Evolutionary conservation across 2,329 filamentous ascomycete genomes (phyloP).

Genomic region (Fusarium nurragi): DNA sequence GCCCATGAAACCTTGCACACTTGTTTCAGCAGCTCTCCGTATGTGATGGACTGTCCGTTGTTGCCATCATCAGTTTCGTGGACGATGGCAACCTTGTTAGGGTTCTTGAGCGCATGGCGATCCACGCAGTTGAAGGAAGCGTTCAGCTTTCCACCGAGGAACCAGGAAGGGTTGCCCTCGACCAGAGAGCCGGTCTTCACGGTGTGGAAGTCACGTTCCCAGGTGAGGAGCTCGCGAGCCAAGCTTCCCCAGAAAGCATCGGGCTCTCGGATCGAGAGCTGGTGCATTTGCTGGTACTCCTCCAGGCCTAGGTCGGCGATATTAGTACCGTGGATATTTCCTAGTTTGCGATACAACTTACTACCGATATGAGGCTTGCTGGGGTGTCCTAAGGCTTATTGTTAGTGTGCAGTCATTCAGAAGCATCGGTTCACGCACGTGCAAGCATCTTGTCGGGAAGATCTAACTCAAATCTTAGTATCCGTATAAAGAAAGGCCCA

Average conservation of each 20-base stretch:
- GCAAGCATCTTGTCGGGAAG: constrained; percentile 36
- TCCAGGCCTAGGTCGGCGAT: constrained; percentile 58
- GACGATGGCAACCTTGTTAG: constrained; percentile 89
- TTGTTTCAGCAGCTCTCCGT: constrained; percentile 86
- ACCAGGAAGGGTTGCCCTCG: constrained; percentile 89
- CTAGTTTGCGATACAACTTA: neutral
- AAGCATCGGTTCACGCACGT: constrained; percentile 18
- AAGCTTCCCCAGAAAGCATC: constrained; percentile 85
- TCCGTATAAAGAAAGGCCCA: neutral
- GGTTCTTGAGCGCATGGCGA: constrained; percentile 88
- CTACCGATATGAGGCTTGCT: constrained; percentile 34
- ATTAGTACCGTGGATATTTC: neutral
- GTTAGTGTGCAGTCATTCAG: constrained; percentile 8
- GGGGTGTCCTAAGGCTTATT: constrained; percentile 25
- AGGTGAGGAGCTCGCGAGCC: constrained; percentile 86
- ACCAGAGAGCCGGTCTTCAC: constrained; percentile 77
- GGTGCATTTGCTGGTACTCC: constrained; percentile 70
- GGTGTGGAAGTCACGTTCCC: constrained; percentile 88
- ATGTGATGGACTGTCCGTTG: constrained; percentile 83
- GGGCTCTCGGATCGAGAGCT: constrained; percentile 85
- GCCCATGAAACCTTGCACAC: constrained; percentile 85
- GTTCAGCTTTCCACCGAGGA: constrained; percentile 87
- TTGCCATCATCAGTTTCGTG: constrained; percentile 95
- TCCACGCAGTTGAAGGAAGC: constrained; percentile 96
- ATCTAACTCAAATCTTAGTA: constrained; percentile 15